Percentiles rank a stretch among this genome's conserved stretches.
phyloP scores from a whole-genome alignment of 139 green algal genomes.

The Deuterostichococcus epilithicus region DNA sequence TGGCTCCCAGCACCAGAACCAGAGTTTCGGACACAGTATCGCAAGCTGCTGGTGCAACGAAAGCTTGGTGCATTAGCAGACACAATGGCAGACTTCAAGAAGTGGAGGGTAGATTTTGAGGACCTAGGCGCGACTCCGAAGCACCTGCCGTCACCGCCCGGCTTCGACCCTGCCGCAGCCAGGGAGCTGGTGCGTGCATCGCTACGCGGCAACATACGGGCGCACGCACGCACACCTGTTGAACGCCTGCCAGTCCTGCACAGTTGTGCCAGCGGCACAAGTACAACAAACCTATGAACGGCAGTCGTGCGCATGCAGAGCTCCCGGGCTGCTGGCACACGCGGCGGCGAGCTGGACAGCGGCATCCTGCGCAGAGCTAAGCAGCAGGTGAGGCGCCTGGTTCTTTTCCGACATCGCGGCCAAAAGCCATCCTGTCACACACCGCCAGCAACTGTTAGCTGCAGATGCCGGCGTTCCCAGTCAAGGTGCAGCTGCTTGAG shows the following conservation, averaged over 20 bases:
- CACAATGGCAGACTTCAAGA: constrained; percentile 25
- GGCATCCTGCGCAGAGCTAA: neutral
- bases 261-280: neutral
- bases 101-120: constrained; percentile 18
- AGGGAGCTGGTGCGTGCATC: constrained; percentile 21
- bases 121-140: constrained; percentile 4
- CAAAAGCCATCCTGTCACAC: neutral
- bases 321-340: neutral
- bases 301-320: neutral
- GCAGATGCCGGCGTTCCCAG: neutral
- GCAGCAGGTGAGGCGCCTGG: neutral
- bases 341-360: neutral
- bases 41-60: no score
- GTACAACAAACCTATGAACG: constrained; percentile 8
- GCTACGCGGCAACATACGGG: no score
- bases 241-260: neutral
- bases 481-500: neutral
- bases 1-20: no score
- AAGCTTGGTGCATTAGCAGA: no score
- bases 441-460: neutral
- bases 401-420: neutral
- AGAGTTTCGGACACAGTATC: no score
- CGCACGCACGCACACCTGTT: no score
- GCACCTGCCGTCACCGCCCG: constrained; percentile 19
- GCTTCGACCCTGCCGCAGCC: constrained; percentile 7